Evolutionary conservation across 768 basidiomycete genomes (phyloP).

Genomic region (Mrakia frigida): DNA sequence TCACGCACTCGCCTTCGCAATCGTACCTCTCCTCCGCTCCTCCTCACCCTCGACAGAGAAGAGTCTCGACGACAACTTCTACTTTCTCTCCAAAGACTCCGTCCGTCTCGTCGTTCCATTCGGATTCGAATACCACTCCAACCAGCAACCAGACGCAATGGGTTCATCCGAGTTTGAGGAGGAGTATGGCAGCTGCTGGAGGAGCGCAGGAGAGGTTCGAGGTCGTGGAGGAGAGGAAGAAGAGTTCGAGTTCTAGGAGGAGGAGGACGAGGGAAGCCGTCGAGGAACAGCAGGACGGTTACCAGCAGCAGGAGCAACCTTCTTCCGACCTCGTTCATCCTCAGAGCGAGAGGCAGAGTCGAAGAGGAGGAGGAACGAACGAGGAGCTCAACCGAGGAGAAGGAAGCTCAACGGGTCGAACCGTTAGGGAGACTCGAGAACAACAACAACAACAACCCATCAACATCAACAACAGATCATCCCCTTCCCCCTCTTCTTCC

Average conservation of each 20-base stretch:
- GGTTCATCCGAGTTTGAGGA: not conserved
- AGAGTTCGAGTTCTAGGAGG: not conserved
- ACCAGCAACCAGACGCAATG: not conserved
- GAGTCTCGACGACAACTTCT: not conserved
- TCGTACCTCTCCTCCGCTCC: slow-evolving; percentile 26
- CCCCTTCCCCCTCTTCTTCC: slow-evolving; percentile 4
- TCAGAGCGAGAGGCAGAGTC: not conserved
- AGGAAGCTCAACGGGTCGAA: not conserved
- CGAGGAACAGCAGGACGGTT: not conserved
- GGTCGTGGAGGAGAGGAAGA: slow-evolving; percentile 1
- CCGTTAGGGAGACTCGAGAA: not conserved
- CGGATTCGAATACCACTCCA: not conserved
- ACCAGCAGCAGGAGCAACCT: not conserved
- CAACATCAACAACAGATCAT: not conserved
- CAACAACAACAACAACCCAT: no score
- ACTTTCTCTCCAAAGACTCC: not conserved
- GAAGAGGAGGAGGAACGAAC: not conserved
- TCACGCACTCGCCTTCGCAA: slow-evolving; percentile 23
- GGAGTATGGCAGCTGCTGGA: not conserved
- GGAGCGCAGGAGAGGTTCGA: not conserved
- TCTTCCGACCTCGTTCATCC: slow-evolving; percentile 2
- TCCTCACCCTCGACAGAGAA: not conserved
- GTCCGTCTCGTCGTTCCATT: not conserved
- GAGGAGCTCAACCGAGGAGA: not conserved
- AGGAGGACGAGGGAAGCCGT: not conserved